Conservation (phyloP, 2,329 filamentous ascomycete species). For the Rhynchosporium graminicola region DNA sequence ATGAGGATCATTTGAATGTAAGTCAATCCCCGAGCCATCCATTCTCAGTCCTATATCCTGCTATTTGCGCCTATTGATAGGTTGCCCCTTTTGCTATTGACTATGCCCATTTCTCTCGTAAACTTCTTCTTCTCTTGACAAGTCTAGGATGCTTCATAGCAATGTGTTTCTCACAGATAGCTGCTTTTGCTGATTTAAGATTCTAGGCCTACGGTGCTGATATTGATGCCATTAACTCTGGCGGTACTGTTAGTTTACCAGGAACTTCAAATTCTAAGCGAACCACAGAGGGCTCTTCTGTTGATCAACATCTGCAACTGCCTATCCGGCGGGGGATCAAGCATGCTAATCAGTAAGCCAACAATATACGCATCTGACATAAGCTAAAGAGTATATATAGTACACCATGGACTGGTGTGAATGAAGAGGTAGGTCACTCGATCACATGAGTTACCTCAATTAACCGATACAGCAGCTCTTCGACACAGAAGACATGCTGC, state of each 20-base stretch:
- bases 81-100: too few species aligned
- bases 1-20: conserved; percentile 29
- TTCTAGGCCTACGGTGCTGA: conserved; percentile 31
- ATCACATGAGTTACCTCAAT: background rate
- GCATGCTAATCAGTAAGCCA: conserved; percentile 12
- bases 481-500: conserved; percentile 40
- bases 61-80: too few species aligned
- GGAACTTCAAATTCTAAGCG: background rate
- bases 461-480: conserved; percentile 31
- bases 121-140: too few species aligned
- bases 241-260: conserved; percentile 6
- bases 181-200: too few species aligned
- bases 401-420: background rate
- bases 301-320: background rate
- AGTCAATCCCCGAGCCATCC: conserved; percentile 7
- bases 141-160: too few species aligned
- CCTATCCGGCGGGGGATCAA: conserved; percentile 4
- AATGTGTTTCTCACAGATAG: too few species aligned
- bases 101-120: too few species aligned
- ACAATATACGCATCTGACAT: background rate
- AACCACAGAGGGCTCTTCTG: background rate
- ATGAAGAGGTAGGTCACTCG: conserved; percentile 7
- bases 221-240: conserved; percentile 33
- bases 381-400: background rate
- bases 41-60: too few species aligned